These are phyloP conservation scores for Cetraspora pellucida DNA, from an alignment of 192 early-diverging fungal genomes.

Conservation along the genomic window DNA sequence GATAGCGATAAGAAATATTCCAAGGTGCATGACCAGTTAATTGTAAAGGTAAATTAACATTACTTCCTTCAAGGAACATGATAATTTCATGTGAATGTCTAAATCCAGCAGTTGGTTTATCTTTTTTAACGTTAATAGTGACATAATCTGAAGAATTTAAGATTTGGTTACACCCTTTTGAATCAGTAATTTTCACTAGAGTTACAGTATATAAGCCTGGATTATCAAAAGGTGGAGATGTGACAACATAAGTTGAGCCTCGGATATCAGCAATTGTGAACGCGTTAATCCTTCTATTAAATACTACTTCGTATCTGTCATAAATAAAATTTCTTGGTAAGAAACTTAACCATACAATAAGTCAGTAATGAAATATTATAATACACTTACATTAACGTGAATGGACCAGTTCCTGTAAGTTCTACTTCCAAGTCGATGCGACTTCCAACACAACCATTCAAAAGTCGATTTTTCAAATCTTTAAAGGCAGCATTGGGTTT, in stretches of 20 bases:
- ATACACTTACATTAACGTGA: conserved; percentile 38
- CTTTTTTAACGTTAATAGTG: conserved; percentile 47
- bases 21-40: conserved; percentile 51
- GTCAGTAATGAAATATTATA: neutral
- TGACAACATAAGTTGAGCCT: conserved; percentile 37
- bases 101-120: conserved; percentile 48
- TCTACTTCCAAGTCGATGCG: conserved; percentile 39
- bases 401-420: conserved; percentile 43
- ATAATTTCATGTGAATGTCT: conserved; percentile 27
- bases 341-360: neutral
- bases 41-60: conserved; percentile 43
- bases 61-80: conserved; percentile 38
- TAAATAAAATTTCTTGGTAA: neutral
- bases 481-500: conserved; percentile 47
- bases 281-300: conserved; percentile 31
- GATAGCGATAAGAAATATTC: conserved; percentile 42
- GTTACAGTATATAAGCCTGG: conserved; percentile 46
- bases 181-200: conserved; percentile 42
- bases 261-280: conserved; percentile 35
- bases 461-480: neutral
- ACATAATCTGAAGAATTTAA: conserved; percentile 41
- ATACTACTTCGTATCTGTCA: conserved; percentile 34
- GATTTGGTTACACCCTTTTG: conserved; percentile 43
- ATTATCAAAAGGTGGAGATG: conserved; percentile 41
- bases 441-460: conserved; percentile 47